phyloP scores from a whole-genome alignment of 768 basidiomycete species.

The Russula lepida region DNA sequence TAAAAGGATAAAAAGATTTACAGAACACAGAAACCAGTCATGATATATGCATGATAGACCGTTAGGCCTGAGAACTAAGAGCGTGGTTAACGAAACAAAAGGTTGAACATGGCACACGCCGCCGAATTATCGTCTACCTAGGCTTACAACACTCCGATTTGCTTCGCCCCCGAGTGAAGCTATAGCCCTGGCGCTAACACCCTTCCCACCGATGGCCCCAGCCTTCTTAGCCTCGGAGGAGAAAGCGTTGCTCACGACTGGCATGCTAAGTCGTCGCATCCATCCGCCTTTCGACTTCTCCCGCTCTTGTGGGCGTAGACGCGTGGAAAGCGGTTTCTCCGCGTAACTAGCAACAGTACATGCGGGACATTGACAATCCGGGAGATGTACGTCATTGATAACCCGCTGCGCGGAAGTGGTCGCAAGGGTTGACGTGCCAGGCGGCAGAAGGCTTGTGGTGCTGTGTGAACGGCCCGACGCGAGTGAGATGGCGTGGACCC shows the following conservation, averaged over 20 bases:
- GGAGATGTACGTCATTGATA: slow-evolving; percentile 37
- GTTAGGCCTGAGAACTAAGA: neutral
- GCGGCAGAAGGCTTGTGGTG: slow-evolving; percentile 32
- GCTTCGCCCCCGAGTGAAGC: slow-evolving; percentile 13
- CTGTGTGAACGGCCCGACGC: slow-evolving; percentile 34
- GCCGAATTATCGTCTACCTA: slow-evolving; percentile 4
- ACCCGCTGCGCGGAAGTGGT: slow-evolving; percentile 16
- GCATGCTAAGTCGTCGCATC: slow-evolving; percentile 75
- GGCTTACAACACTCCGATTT: slow-evolving; percentile 8
- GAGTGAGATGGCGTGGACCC: slow-evolving; percentile 13
- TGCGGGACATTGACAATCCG: slow-evolving; percentile 57
- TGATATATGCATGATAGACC: neutral
- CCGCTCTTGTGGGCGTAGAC: slow-evolving; percentile 39
- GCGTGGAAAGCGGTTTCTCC: slow-evolving; percentile 29
- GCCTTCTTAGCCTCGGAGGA: slow-evolving; percentile 47
- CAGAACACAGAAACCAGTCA: neutral
- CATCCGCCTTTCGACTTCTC: slow-evolving; percentile 58
- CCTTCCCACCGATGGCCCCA: neutral
- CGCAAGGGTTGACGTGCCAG: slow-evolving; percentile 26
- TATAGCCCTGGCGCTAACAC: neutral
- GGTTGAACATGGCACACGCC: neutral
- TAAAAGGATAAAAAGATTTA: neutral
- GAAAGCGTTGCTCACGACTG: slow-evolving; percentile 48
- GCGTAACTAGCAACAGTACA: slow-evolving; percentile 54
- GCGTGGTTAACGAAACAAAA: neutral